Evolutionary conservation across 169 alveolate species (phyloP), one percentile per base, ranked within the genome.

Genomic region (Nephromyces sp.): DNA sequence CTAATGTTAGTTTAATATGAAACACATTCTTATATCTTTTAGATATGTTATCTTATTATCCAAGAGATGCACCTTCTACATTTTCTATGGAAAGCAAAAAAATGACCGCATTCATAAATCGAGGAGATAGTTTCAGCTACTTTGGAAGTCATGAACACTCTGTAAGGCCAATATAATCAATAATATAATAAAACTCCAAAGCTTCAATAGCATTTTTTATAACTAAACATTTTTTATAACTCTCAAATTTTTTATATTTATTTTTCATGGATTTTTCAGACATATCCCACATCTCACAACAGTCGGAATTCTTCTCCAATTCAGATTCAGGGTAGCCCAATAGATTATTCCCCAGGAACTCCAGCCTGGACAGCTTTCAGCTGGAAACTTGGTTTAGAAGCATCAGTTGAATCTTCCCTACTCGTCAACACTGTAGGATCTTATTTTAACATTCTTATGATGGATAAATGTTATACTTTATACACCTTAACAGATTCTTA

Each of bases 341-440:
- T 43, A 15, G 57, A 43, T 43, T 66, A 66, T 43, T 66, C 76
- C 2, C 68, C 74, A 0, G 43, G 52, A 5, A 34, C 25, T 3
- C 69, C 32, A 4, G 72, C 78, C 0, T 69, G 72, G 66, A 25
- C 82, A n/a, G 0, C 79, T 0, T 33, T 72, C 3, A 64, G 84
- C 28, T 78, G 84, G 84, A 78, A 66, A 64, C 62, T 78, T 0
- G 84, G 84, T 3, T 61, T 78, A 0, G 80, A 78, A n/a, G 68
- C 80, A 0, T 75, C 73, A 0, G 57, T 78, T 28, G 84, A 73
- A 25, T 66, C 80, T 2, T 69, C 76, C 0, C 61, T 68, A 1
- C 71, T 78, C 21, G 33, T 78, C 52, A 78, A 71, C 15, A 74
- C 84, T 3, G 83, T 77, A 62, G 43, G 74, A 43, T n/a, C 57